Percentiles rank a stretch among this genome's conserved stretches.
Conservation (phyloP, 108 stramenopile species). For the Mediolabrus comicus region DNA sequence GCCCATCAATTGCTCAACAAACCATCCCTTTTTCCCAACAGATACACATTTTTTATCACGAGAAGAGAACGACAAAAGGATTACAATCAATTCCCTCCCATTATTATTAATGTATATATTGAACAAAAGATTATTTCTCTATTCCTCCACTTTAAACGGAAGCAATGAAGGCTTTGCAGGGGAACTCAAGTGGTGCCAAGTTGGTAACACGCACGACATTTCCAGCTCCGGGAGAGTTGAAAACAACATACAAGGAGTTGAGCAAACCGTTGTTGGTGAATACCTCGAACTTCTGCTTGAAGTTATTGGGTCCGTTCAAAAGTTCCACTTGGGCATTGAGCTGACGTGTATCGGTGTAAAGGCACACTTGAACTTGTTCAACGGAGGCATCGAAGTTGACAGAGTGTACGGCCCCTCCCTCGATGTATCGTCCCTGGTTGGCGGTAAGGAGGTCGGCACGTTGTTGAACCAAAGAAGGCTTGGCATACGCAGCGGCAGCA, state of each 20-base stretch:
- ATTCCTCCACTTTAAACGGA: slow-evolving; percentile 40
- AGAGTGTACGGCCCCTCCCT: slow-evolving; percentile 53
- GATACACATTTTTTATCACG: background rate
- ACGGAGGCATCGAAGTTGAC: slow-evolving; percentile 51
- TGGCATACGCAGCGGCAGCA: slow-evolving; percentile 47
- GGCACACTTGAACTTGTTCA: slow-evolving; percentile 46
- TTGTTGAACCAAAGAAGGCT: slow-evolving; percentile 37
- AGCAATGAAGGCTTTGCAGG: slow-evolving; percentile 53
- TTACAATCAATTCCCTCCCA: background rate
- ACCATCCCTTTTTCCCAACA: background rate
- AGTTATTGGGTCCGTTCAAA: slow-evolving; percentile 56
- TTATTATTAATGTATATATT: slow-evolving; percentile 1
- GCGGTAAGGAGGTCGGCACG: slow-evolving; percentile 48
- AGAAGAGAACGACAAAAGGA: background rate
- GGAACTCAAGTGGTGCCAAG: slow-evolving; percentile 57
- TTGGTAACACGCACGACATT: slow-evolving; percentile 53
- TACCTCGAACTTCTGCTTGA: slow-evolving; percentile 56
- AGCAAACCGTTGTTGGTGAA: slow-evolving; percentile 55
- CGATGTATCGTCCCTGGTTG: slow-evolving; percentile 48
- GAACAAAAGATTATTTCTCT: background rate
- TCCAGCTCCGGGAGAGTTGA: slow-evolving; percentile 54
- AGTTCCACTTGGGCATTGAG: slow-evolving; percentile 56
- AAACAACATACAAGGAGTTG: slow-evolving; percentile 51
- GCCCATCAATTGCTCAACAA: background rate
- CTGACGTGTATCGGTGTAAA: slow-evolving; percentile 53